Percentiles rank a stretch among this genome's conserved stretches.
phyloP scores from a whole-genome alignment of 2,329 filamentous ascomycete species.

The Cladosporium velox region DNA sequence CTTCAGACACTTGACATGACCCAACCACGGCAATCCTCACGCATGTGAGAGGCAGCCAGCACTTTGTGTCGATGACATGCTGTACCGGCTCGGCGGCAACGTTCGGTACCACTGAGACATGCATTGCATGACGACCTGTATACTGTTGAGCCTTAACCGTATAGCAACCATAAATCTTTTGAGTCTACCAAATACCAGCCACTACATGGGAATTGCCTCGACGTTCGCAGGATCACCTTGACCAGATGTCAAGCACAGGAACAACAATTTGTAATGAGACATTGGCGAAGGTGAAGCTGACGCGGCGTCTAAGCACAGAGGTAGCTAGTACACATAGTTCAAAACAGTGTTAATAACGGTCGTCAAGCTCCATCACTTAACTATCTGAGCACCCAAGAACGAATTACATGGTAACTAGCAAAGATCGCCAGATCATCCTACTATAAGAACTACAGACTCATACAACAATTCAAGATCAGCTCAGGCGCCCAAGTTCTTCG shows the following conservation, averaged over 20 bases:
- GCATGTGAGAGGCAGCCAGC: slow-evolving; percentile 1
- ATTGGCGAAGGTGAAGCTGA: background rate
- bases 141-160: background rate
- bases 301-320: background rate
- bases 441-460: background rate
- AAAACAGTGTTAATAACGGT: background rate
- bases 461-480: background rate
- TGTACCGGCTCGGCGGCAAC: background rate
- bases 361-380: background rate
- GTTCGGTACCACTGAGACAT: slow-evolving; percentile 9
- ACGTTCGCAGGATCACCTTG: background rate
- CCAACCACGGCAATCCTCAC: background rate
- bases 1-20: background rate
- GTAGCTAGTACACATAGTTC: background rate
- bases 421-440: background rate
- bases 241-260: background rate
- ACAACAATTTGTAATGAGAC: background rate
- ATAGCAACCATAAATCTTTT: background rate
- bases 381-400: background rate
- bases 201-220: background rate
- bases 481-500: slow-evolving; percentile 27
- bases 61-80: slow-evolving; percentile 2
- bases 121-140: slow-evolving; percentile 6
- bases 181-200: background rate
- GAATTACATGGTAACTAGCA: background rate